These are phyloP conservation scores for Boletus speciosus DNA, from an alignment of 768 basidiomycete species.

Conservation along the genomic window DNA sequence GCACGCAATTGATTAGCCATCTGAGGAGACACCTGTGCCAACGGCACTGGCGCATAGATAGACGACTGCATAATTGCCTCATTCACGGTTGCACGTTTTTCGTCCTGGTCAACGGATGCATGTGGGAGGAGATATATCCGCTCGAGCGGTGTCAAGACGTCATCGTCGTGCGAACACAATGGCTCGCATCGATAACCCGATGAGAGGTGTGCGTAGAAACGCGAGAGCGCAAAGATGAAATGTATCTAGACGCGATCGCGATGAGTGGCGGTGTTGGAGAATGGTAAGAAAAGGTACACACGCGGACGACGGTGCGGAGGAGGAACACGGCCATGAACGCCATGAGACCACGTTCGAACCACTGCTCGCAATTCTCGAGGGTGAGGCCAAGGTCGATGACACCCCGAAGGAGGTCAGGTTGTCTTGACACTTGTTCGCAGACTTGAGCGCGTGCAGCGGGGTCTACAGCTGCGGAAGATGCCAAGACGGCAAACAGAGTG, in stretches of 20 bases:
- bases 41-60: conserved; percentile 69
- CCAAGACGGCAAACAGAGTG: conserved; percentile 52
- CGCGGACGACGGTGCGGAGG: conserved; percentile 62
- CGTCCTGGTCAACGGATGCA: conserved; percentile 11
- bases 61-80: conserved; percentile 8
- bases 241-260: conserved; percentile 51
- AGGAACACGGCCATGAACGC: conserved; percentile 56
- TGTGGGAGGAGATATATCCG: conserved; percentile 61
- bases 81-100: conserved; percentile 1
- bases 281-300: conserved; percentile 35
- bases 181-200: conserved; percentile 33
- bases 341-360: conserved; percentile 66
- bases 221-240: conserved; percentile 70
- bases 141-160: conserved; percentile 39
- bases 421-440: conserved; percentile 73
- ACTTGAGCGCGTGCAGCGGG: conserved; percentile 52
- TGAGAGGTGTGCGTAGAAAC: conserved; percentile 54
- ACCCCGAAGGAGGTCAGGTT: conserved; percentile 71
- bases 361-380: conserved; percentile 77
- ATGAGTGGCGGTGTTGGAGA: neutral
- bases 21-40: conserved; percentile 51
- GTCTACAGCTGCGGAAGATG: conserved; percentile 58
- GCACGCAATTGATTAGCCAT: conserved; percentile 49
- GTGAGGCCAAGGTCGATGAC: conserved; percentile 69
- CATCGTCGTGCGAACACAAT: conserved; percentile 14